phyloP scores from a whole-genome alignment of 2,329 filamentous ascomycete species.

The Davidsoniella eucalypti region DNA sequence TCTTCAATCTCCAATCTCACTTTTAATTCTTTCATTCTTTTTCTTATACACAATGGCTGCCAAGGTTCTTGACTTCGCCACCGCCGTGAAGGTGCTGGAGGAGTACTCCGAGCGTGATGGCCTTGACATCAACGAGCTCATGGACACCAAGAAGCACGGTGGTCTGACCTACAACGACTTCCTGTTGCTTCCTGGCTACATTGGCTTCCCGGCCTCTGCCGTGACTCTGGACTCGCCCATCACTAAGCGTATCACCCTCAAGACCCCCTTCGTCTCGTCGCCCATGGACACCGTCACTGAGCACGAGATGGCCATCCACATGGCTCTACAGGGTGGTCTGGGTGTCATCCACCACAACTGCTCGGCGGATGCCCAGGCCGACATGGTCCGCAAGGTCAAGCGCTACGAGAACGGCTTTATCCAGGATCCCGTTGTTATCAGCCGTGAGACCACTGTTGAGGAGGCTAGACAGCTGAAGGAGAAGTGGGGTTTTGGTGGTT shows the following conservation, averaged over 20 bases:
- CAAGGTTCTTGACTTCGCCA: constrained; percentile 54
- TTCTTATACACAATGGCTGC: constrained; percentile 41
- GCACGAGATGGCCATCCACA: constrained; percentile 98
- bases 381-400: constrained; percentile 99
- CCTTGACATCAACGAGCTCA: constrained; percentile 67
- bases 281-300: constrained; percentile 99
- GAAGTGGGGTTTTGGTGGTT: constrained; percentile 96
- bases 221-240: constrained; percentile 80
- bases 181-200: constrained; percentile 88
- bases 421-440: constrained; percentile 83
- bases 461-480: constrained; percentile 89
- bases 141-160: constrained; percentile 82
- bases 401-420: constrained; percentile 99
- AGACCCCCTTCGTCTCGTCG: constrained; percentile 92
- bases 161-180: constrained; percentile 99
- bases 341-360: constrained; percentile 99
- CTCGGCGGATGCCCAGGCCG: constrained; percentile 88
- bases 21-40: constrained; percentile 19
- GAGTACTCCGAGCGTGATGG: constrained; percentile 73
- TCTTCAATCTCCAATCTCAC: constrained; percentile 27
- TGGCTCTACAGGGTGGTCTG: constrained; percentile 72
- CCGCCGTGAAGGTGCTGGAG: constrained; percentile 64
- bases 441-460: constrained; percentile 69
- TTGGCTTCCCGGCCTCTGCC: constrained; percentile 87
- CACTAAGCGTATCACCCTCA: constrained; percentile 88